Conservation (phyloP, 225 moss, liverwort and hornwort genomes). For the Asterella californica region DNA sequence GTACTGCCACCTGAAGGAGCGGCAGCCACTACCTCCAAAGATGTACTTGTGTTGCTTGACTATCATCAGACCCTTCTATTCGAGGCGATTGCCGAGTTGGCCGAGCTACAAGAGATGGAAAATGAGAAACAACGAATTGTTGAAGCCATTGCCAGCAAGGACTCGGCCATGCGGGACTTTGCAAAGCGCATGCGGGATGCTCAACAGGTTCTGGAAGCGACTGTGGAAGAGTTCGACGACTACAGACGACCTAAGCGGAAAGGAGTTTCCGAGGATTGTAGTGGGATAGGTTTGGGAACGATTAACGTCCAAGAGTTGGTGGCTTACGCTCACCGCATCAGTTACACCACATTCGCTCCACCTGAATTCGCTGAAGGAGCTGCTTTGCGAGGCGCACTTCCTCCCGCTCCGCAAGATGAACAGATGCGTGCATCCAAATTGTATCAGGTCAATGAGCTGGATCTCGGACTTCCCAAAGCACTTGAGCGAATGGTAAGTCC, state of each 20-base stretch:
- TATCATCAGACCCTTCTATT: conserved; percentile 68
- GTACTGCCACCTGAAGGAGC: conserved; percentile 71
- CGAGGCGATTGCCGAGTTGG: conserved; percentile 67
- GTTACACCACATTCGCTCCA: conserved; percentile 96
- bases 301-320: conserved; percentile 72
- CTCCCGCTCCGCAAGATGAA: conserved; percentile 98
- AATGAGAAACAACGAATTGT: conserved; percentile 74
- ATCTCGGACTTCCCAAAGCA: conserved; percentile 75
- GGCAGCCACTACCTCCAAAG: conserved; percentile 61
- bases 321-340: conserved; percentile 84
- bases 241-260: conserved; percentile 45
- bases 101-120: conserved; percentile 76
- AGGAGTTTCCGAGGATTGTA: not conserved
- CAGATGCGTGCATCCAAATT: conserved; percentile 88
- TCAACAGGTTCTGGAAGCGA: conserved; percentile 74
- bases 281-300: conserved; percentile 53
- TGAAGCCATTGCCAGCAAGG: conserved; percentile 67
- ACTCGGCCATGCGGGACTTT: conserved; percentile 64
- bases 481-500: conserved; percentile 46
- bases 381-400: conserved; percentile 73
- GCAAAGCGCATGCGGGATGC: conserved; percentile 85
- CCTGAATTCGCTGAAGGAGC: conserved; percentile 84
- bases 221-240: conserved; percentile 66
- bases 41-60: conserved; percentile 65
- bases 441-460: conserved; percentile 69